phyloP scores from a whole-genome alignment of 345 rosid genomes.

The Boechera divaricarpa region DNA sequence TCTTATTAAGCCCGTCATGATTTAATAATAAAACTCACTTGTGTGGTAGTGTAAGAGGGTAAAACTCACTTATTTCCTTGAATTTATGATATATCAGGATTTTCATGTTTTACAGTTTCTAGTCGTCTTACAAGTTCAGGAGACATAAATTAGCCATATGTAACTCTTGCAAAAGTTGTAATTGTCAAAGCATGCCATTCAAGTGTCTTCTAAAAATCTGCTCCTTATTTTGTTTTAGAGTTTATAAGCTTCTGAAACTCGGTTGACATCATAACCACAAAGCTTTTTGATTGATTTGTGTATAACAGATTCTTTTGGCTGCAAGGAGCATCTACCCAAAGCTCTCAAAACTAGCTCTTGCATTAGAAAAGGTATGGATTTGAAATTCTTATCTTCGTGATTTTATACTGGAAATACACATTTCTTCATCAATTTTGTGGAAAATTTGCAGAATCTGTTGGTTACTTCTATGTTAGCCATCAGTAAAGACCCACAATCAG shows the following conservation, averaged over 20 bases:
- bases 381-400: not conserved
- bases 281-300: slow-evolving; percentile 7
- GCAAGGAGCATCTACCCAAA: slow-evolving; percentile 82
- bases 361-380: slow-evolving; percentile 79
- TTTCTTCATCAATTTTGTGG: not conserved
- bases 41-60: not conserved
- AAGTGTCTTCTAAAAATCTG: not conserved
- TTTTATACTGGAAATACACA: not conserved
- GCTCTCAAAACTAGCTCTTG: slow-evolving; percentile 91
- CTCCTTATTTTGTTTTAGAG: not conserved
- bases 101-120: slow-evolving; percentile 4
- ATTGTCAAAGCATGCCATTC: slow-evolving; percentile 19
- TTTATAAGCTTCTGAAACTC: slow-evolving; percentile 1
- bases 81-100: not conserved
- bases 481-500: slow-evolving; percentile 57
- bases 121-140: not conserved
- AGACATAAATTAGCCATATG: slow-evolving; percentile 6
- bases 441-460: slow-evolving; percentile 64
- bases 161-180: slow-evolving; percentile 4
- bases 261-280: not conserved
- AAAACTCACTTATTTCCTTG: not conserved
- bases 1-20: not conserved
- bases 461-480: slow-evolving; percentile 71
- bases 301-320: slow-evolving; percentile 71
- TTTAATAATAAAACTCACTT: not conserved